Base-by-base conservation (phyloP, 805 yeast species). In the Kodamaea sagamina region DNA sequence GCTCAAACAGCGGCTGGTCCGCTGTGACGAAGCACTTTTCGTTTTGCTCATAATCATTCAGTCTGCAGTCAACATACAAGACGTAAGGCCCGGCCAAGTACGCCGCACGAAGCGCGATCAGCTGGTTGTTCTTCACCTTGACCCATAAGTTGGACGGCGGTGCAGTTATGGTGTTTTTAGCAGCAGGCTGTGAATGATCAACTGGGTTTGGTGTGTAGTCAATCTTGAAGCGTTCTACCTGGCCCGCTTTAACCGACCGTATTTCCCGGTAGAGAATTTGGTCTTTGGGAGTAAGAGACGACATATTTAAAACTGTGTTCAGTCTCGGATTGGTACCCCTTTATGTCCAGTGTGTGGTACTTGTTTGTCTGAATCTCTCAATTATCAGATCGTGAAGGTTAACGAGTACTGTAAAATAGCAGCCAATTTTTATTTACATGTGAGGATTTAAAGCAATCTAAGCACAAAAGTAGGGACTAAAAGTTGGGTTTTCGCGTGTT, bases 61-160 rank as follows among this genome's bases (percentile, higher is more conserved):
- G 82, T 35, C 82, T 71, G 38, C 93, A 79, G 61, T 92, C 97
- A 16, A 83, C 86, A 55, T 93, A 93, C 4, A 93, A 64, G 2
- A 87, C 72, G 58, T 81, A 92, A 0, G 99, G 99, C 0, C 98
- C 99, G 1, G 90, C 83, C 34, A 93, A 63, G 54, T 83, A 88
- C 1, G 96, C 86, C 0, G 97, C 95, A 21, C 95, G 65, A 51
- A 88, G 59, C 0, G 93, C 75, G 2, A 86, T 66, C 50, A 79
- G 77, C 60, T 89, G 97, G 3, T 66, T 68, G 62, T 90, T 90
- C 54, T 78, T 80, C 28, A 90, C 77, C 42, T 78, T 75, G 16
- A 85, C 62, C 74, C 77, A 82, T 6, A 71, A 48, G 29, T 54
- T 59, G 63, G 66, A 29, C 22, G 50, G 25, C 4, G 37, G 47